Evolutionary conservation across 495 filamentous ascomycete species (phyloP), one percentile per base, ranked within the genome.

Genomic region (Extremus antarcticus): DNA sequence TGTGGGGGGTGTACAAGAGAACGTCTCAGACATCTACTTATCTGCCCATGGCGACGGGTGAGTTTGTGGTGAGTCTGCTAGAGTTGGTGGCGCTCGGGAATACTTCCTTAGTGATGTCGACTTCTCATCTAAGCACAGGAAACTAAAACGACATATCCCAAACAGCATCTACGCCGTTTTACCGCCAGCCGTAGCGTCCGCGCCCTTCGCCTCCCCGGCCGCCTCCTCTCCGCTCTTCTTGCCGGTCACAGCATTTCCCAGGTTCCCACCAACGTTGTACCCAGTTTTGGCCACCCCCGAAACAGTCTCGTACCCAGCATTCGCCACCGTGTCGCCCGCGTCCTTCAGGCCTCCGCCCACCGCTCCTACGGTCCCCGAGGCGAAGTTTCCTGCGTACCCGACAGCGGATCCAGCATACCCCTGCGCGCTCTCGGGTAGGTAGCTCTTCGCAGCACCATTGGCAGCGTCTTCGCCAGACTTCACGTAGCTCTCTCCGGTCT

Each of bases 1-100:
- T 15, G 69, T 85, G 83, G 77, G 70, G 77, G 73, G 71, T 69
- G 73, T 79, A 84, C 82, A 84, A 83, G 80, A 86, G 81, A 86
- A 85, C 76, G 65, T 74, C 75, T 81, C 76, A 79, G 68, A 84
- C 75, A 85, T 74, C 16, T 52, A 40, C n/a, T n/a, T n/a, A n/a
- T n/a, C n/a, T n/a, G n/a, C n/a, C n/a, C n/a, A n/a, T n/a, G n/a
- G n/a, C n/a, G n/a, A n/a, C n/a, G n/a, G n/a, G n/a, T n/a, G n/a
- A n/a, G n/a, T n/a, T n/a, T n/a, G n/a, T n/a, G n/a, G n/a, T n/a
- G n/a, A n/a, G n/a, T n/a, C n/a, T n/a, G n/a, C n/a, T n/a, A n/a
- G n/a, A n/a, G n/a, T n/a, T n/a, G n/a, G n/a, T n/a, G n/a, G n/a
- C n/a, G n/a, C n/a, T n/a, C n/a, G n/a, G n/a, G n/a, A n/a, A n/a